phyloP scores from a whole-genome alignment of 768 basidiomycete genomes.

The Plicaturopsis crispa region DNA sequence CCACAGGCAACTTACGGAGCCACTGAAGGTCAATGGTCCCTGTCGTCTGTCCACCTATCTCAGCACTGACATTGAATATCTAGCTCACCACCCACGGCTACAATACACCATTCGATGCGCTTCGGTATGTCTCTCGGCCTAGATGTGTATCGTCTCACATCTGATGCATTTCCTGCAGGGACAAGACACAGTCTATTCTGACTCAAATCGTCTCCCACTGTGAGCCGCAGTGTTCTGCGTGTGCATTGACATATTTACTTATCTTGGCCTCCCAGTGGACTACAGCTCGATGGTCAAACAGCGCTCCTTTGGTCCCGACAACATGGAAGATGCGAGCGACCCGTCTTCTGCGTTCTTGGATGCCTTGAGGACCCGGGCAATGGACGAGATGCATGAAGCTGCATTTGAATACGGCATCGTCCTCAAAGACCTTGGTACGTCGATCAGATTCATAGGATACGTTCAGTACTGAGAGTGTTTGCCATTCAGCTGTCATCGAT shows the following conservation, averaged over 20 bases:
- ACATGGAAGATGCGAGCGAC: slow-evolving; percentile 63
- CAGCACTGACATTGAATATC: slow-evolving; percentile 37
- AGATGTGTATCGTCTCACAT: neutral
- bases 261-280: slow-evolving; percentile 28
- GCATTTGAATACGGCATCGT: slow-evolving; percentile 81
- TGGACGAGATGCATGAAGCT: slow-evolving; percentile 81
- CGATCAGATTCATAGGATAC: neutral
- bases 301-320: slow-evolving; percentile 69
- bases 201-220: slow-evolving; percentile 83
- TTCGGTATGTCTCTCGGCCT: slow-evolving; percentile 22
- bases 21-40: slow-evolving; percentile 34
- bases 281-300: slow-evolving; percentile 69
- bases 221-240: slow-evolving; percentile 25
- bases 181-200: slow-evolving; percentile 83
- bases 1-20: slow-evolving; percentile 40
- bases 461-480: no score
- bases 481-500: slow-evolving; percentile 67
- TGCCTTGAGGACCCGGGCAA: slow-evolving; percentile 71
- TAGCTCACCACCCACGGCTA: slow-evolving; percentile 81
- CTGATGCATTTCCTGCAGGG: slow-evolving; percentile 20
- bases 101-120: slow-evolving; percentile 72
- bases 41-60: neutral
- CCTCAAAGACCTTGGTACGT: slow-evolving; percentile 67
- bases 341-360: slow-evolving; percentile 74
- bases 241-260: neutral